These are phyloP conservation scores for Puccinia polysora DNA, from an alignment of 1,284 basidiomycete species.

Conservation along the genomic window DNA sequence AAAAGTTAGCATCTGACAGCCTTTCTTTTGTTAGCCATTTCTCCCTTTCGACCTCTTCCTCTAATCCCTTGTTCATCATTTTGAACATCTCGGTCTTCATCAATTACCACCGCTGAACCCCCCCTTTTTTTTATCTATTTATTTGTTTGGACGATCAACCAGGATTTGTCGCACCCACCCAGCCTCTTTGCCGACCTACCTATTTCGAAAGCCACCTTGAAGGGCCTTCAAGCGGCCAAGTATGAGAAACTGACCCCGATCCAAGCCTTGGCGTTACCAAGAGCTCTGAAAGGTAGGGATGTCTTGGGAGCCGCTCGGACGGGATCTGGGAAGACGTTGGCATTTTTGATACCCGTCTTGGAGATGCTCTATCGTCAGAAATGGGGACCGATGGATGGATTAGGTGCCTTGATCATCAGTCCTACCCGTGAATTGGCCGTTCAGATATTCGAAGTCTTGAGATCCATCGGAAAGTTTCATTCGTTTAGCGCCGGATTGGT, in stretches of 20 bases:
- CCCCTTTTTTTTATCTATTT: neutral
- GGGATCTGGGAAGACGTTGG: constrained; percentile 76
- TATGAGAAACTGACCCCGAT: constrained; percentile 84
- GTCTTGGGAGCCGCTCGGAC: constrained; percentile 73
- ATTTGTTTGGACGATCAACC: neutral
- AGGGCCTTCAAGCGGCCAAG: constrained; percentile 76
- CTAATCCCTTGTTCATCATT: neutral
- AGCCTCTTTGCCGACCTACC: constrained; percentile 45
- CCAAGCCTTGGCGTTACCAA: constrained; percentile 63
- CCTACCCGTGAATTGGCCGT: constrained; percentile 93
- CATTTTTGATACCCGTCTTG: constrained; percentile 72
- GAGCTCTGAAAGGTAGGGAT: constrained; percentile 65
- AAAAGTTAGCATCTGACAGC: constrained; percentile 43
- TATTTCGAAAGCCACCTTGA: constrained; percentile 48
- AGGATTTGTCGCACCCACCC: constrained; percentile 37
- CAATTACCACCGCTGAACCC: neutral
- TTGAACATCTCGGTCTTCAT: neutral
- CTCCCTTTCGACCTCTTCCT: constrained; percentile 1
- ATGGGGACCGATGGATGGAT: constrained; percentile 75
- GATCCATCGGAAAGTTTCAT: constrained; percentile 84
- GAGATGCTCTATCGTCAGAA: constrained; percentile 68
- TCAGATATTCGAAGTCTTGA: constrained; percentile 92
- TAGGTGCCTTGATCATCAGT: constrained; percentile 88
- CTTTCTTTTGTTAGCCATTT: constrained; percentile 38
- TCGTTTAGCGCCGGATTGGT: constrained; percentile 90